Evolutionary conservation across 306 rosid genomes (phyloP).

Genomic region (Nissolia schottii): DNA sequence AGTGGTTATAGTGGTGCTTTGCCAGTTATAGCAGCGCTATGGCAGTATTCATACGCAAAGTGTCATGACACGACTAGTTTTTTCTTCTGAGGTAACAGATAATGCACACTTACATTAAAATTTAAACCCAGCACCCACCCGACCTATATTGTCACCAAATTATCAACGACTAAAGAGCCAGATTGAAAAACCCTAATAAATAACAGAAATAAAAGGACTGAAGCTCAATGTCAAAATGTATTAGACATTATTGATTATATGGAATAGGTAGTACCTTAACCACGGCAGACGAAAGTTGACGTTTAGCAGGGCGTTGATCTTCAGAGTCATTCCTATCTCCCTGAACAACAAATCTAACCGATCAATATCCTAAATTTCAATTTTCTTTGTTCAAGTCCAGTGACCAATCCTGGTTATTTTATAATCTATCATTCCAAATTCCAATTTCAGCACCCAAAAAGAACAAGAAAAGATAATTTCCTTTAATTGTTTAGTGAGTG

Average conservation of each 20-base stretch:
- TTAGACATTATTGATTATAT: neutral
- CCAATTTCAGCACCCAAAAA: neutral
- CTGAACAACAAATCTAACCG: slow-evolving; percentile 23
- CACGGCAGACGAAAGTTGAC: slow-evolving; percentile 84
- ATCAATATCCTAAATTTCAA: neutral
- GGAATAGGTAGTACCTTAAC: slow-evolving; percentile 53
- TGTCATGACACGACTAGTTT: neutral
- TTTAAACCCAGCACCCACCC: neutral
- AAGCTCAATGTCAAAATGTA: neutral
- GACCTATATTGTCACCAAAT: neutral
- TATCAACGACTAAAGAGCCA: neutral
- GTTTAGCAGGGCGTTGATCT: slow-evolving; percentile 75
- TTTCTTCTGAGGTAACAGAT: neutral
- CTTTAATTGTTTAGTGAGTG: too few species aligned
- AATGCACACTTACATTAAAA: neutral
- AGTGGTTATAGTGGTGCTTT: too few species aligned
- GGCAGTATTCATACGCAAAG: too few species aligned
- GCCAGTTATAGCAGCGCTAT: too few species aligned
- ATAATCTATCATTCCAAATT: neutral
- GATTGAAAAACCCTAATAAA: neutral
- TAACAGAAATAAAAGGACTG: neutral
- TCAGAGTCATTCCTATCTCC: slow-evolving; percentile 60
- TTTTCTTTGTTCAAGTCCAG: neutral
- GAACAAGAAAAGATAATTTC: too few species aligned
- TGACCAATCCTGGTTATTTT: neutral